phyloP scores from a whole-genome alignment of 169 alveolate genomes.

The Plasmodium chabaudi region DNA sequence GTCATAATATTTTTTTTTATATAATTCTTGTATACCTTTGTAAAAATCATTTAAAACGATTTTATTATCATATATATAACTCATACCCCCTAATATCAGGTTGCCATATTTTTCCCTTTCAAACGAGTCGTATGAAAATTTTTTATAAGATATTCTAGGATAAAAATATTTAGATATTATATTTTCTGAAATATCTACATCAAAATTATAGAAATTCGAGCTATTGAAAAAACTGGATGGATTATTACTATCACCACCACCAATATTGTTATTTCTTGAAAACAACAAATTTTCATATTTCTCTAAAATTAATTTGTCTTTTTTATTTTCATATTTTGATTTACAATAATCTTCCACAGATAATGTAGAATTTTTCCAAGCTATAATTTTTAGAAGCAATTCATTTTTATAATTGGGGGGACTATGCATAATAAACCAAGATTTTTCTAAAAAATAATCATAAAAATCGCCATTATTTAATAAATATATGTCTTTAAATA shows the following conservation, averaged over 20 bases:
- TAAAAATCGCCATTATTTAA: conserved; percentile 78
- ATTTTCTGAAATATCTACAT: conserved; percentile 59
- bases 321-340: conserved; percentile 62
- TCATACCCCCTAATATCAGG: conserved; percentile 75
- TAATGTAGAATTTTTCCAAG: conserved; percentile 71
- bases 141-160: conserved; percentile 74
- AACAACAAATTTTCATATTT: conserved; percentile 52
- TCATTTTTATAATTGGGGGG: conserved; percentile 76
- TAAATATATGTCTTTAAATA: conserved; percentile 80
- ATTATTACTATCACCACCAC: neutral
- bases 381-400: conserved; percentile 63
- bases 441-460: conserved; percentile 77
- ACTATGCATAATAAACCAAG: conserved; percentile 80
- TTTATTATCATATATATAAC: conserved; percentile 67
- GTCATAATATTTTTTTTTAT: conserved; percentile 68
- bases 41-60: conserved; percentile 68
- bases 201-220: conserved; percentile 30
- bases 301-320: conserved; percentile 64
- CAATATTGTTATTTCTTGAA: conserved; percentile 1
- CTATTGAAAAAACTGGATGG: conserved; percentile 18
- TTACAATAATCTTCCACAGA: conserved; percentile 68
- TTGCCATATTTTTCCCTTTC: conserved; percentile 70
- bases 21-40: conserved; percentile 62
- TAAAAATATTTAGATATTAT: conserved; percentile 71
- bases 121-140: conserved; percentile 70